Conservation (phyloP, 1,284 basidiomycete genomes). For the Testicularia cyperi region DNA sequence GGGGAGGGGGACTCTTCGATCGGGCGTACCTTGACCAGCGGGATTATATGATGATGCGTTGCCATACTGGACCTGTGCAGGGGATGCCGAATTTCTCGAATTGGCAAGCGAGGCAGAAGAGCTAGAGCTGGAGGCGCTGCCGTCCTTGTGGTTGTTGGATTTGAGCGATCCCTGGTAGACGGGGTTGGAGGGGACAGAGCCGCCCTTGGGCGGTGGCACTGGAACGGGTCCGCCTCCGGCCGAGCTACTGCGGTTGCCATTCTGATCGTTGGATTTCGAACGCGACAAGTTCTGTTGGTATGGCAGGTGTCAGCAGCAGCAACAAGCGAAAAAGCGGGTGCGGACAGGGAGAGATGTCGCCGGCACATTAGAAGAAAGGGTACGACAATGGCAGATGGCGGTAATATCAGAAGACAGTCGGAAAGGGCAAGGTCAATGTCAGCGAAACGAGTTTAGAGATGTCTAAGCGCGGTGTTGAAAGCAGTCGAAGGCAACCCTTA, state of each 20-base stretch:
- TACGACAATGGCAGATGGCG: too few species aligned
- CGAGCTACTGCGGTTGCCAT: conserved; percentile 41
- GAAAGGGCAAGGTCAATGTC: not conserved
- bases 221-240: conserved; percentile 40
- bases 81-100: conserved; percentile 12
- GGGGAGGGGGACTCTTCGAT: conserved; percentile 12
- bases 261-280: conserved; percentile 49
- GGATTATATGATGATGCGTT: conserved; percentile 10
- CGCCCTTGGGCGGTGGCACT: conserved; percentile 49
- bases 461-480: too few species aligned
- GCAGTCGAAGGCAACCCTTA: too few species aligned
- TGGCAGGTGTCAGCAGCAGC: not conserved
- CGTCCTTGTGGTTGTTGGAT: conserved; percentile 9
- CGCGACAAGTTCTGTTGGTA: conserved; percentile 51
- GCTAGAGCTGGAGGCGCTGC: conserved; percentile 38
- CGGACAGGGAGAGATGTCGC: too few species aligned
- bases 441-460: not conserved
- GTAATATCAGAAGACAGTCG: not conserved
- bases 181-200: conserved; percentile 38
- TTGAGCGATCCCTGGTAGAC: conserved; percentile 50
- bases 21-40: conserved; percentile 37
- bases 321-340: too few species aligned
- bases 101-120: conserved; percentile 36
- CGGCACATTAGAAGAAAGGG: too few species aligned
- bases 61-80: conserved; percentile 14